phyloP scores from a whole-genome alignment of 2,329 filamentous ascomycete genomes.

The Laburnicola sp. region DNA sequence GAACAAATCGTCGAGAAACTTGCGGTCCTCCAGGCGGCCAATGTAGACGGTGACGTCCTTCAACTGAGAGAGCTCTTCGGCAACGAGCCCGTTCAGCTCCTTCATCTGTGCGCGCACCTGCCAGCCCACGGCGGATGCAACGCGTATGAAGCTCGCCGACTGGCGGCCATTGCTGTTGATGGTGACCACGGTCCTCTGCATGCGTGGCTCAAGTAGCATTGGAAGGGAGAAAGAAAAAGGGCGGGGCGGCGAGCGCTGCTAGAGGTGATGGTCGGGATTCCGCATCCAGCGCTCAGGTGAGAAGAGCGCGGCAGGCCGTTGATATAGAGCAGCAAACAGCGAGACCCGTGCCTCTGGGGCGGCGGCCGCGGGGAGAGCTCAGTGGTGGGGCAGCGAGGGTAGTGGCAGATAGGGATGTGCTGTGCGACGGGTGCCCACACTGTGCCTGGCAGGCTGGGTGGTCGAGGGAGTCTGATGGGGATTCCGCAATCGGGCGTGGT shows the following conservation, averaged over 20 bases:
- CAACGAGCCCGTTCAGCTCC: conserved; percentile 83
- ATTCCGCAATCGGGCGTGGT: conserved; percentile 28
- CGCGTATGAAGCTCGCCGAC: conserved; percentile 90
- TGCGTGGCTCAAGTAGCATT: conserved; percentile 30
- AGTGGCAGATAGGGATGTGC: conserved; percentile 32
- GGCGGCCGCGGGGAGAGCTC: conserved; percentile 10
- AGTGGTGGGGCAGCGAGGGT: conserved; percentile 15
- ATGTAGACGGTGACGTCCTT: conserved; percentile 77
- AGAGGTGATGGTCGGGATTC: conserved; percentile 5
- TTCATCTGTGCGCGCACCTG: conserved; percentile 89
- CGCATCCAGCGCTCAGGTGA: conserved; percentile 22
- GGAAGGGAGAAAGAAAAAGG: background rate
- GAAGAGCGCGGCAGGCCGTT: conserved; percentile 14
- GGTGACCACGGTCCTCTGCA: conserved; percentile 73
- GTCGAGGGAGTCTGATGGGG: conserved; percentile 12
- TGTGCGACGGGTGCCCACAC: conserved; percentile 7
- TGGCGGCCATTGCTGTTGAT: conserved; percentile 96
- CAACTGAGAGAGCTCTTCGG: conserved; percentile 78
- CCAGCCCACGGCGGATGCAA: conserved; percentile 91
- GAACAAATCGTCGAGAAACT: conserved; percentile 79
- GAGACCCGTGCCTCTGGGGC: conserved; percentile 20
- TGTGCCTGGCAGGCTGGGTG: background rate
- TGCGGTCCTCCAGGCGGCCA: conserved; percentile 70
- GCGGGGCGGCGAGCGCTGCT: background rate
- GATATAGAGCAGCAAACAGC: conserved; percentile 25